Base-by-base conservation (phyloP, 75 land plant genomes). In the Pinus taeda region DNA sequence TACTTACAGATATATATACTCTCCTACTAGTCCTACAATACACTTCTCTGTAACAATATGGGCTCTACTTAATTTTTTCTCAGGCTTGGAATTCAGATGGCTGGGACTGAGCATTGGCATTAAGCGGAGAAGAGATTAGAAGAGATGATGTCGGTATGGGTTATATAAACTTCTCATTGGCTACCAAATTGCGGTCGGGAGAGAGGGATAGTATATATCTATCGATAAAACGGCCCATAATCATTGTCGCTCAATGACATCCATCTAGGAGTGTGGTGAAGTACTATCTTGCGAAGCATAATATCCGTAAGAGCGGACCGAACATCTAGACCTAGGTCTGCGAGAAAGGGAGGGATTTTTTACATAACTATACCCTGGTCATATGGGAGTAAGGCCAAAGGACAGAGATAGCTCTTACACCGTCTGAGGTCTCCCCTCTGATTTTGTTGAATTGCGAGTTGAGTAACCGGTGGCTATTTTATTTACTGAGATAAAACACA, bases 221-320 rank as follows among this genome's bases (percentile, higher is more conserved):
- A 63, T 6, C 66, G 30, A 63, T 6, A 64, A 67, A 67, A 67
- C 71, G 71, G 71, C 71, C 49, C 71, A 69, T 69, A 69, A 69
- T 69, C 53, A 69, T 69, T 69, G 72, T 69, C 49, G 45, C 49
- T 69, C 22, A 69, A 42, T 69, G 72, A 69, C 72, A 69, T 69
- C 72, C 72, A 42, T 69, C 72, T 69, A 39, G 72, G 72, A 39
- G 55, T 39, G 42, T 69, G 72, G 72, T 49, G 67, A 45, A 69
- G 72, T 15, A 67, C 71, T 49, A 39, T 15, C 70, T 61, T 61
- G 33, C 11, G 65, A 63, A 63, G 30, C 65, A 24, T 49, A 33
- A 64, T 65, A 65, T 36, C 55, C 69, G 42, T 65, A 65, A 42
- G 53, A 21, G 45, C 53, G 72, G 53, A 55, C 72, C 72, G 53